Base-by-base conservation (phyloP, 2,329 filamentous ascomycete species). In the Aspergillus quadricinctus region DNA sequence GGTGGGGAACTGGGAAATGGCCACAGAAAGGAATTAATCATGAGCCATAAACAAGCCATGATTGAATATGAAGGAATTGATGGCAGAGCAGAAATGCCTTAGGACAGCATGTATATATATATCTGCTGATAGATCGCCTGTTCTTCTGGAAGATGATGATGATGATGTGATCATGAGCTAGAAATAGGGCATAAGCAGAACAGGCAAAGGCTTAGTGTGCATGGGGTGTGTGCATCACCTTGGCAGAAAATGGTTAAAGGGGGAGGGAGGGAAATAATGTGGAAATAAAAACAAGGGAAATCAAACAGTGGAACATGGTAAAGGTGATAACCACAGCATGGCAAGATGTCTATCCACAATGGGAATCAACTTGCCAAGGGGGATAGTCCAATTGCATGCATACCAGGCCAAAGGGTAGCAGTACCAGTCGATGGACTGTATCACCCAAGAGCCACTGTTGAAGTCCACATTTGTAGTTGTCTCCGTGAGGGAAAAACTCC, bases 251-350 rank as follows among this genome's bases (percentile, higher is more conserved):
- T 46, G 11, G 23, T 27, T 14, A 46, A 46, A 9, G 21, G 43
- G 21, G 11, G 23, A 23, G n/a, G n/a, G n/a, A n/a, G n/a, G n/a
- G 35, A 56, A 53, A 54, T 21, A 53, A 31, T 54, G 49, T 23
- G 23, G 55, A 54, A 40, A 53, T 25, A 50, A 57, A 50, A 55
- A 29, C 31, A 37, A 25, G 49, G 50, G 27, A 56, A 31, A 28
- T 28, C 45, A 35, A 25, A 37, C 10, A 19, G 27, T 14, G 17
- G 52, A 52, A 43, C 46, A 21, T 35, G 17, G 23, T 29, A 27
- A 19, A 27, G 52, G 29, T 23, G 6, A 29, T 25, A 21, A 55
- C 40, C 29, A 40, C 46, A 27, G 14, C 25, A 28, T 21, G 23
- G 11, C 31, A 37, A 31, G 14, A 7, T 37, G 17, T 17, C 31